These are phyloP conservation scores for Citrus trifoliata DNA, from an alignment of 345 rosid genomes.

Conservation along the genomic window DNA sequence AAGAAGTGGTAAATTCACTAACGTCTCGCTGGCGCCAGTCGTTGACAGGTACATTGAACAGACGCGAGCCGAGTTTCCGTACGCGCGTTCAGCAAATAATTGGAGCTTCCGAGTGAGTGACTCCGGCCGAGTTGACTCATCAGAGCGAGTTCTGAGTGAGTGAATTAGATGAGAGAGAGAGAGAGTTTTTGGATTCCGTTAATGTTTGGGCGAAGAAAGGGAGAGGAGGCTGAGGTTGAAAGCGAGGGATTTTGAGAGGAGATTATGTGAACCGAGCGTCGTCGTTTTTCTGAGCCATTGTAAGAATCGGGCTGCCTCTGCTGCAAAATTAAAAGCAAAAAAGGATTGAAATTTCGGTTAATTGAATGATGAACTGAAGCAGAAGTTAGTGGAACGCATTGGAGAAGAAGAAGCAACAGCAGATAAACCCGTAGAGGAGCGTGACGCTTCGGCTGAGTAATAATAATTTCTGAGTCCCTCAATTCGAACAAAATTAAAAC, in stretches of 20 bases:
- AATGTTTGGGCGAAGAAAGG: slow-evolving; percentile 14
- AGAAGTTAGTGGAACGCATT: background rate
- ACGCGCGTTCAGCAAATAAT: slow-evolving; percentile 9
- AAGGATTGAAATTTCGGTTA: background rate
- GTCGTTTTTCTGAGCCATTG: slow-evolving; percentile 28
- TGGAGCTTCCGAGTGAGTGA: background rate
- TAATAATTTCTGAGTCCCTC: background rate
- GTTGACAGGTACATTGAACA: slow-evolving; percentile 54
- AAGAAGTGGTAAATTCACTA: slow-evolving; percentile 35
- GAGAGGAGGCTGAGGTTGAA: slow-evolving; percentile 7
- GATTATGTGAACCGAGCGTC: slow-evolving; percentile 42
- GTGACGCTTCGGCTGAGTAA: background rate
- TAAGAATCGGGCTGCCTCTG: background rate
- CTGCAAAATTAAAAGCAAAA: background rate
- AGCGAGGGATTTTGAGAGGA: slow-evolving; percentile 27
- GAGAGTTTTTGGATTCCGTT: slow-evolving; percentile 20
- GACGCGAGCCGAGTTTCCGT: slow-evolving; percentile 25
- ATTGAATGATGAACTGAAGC: background rate
- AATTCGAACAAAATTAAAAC: background rate
- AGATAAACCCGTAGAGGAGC: background rate
- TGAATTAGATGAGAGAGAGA: slow-evolving; percentile 24
- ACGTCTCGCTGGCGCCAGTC: background rate
- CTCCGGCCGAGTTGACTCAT: background rate
- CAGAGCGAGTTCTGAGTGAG: slow-evolving; percentile 33
- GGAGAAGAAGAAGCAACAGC: background rate